Base-by-base conservation (phyloP, 73 alveolate species). In the Stentor roeselii region DNA sequence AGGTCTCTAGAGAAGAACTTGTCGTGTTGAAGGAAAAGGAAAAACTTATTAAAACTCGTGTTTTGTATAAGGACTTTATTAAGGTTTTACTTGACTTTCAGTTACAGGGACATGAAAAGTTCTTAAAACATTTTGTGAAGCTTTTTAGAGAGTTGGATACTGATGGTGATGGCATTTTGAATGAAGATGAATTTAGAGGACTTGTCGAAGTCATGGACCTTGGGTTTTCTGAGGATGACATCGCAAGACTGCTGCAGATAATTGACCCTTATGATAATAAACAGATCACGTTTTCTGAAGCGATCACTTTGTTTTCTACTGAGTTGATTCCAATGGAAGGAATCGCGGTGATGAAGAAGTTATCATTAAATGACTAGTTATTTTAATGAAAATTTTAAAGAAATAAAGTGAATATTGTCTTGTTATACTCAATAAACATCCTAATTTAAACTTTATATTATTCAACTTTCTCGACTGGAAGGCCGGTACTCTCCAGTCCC, bases 211-310 rank as follows among this genome's bases (percentile, higher is more conserved):
- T 77, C 31, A 88, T 95, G 95, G 92, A 95, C 6, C 87, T 94
- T 36, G 90, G 88, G 59, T 86, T 61, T 11, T 92, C 90, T 42
- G 98, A 93, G 40, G 94, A 87, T 30, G 98, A 96, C 76, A 90
- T 95, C 3, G 86, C 85, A 39, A 92, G 94, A 84, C 92, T 95
- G 59, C 93, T 95, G 35, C 90, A 95, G 39, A 83, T 93, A 78
- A 87, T 96, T 60, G 99, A 97, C 85, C 99, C 99, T 77, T 93
- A 90, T 91, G 94, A 92, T 86, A 95, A 96, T 90, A 89, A 96
- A 60, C 96, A 94, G 92, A 92, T 97, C 83, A 97, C 99, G 30
- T 96, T 95, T 90, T 87, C 97, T 86, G 98, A 96, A 88, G 87
- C 98, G 35, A 98, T 96, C 34, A 94, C 95, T 87, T 92, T 97